A percentile compares a stretch with the other conserved stretches of the same genome.
Evolutionary conservation across 2,329 filamentous ascomycete genomes (phyloP).

Genomic region (Colletotrichum liaoningense): DNA sequence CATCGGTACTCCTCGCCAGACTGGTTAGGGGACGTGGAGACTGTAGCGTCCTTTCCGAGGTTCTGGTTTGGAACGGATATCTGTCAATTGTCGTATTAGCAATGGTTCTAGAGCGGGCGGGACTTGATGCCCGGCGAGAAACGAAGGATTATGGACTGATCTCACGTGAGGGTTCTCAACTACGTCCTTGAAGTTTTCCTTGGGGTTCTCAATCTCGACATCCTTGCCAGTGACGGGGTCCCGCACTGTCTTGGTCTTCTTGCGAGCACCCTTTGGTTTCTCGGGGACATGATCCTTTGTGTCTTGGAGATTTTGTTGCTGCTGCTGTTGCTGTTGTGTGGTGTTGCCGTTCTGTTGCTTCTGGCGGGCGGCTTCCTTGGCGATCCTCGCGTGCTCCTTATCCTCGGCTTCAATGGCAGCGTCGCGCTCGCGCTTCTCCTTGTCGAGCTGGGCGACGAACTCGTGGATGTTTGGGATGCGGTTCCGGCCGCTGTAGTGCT

Average conservation of each 20-base stretch:
- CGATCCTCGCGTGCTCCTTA: conserved; percentile 47
- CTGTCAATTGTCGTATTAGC: conserved; percentile 48
- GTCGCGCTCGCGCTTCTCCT: conserved; percentile 82
- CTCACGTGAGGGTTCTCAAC: conserved; percentile 78
- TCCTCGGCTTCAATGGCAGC: conserved; percentile 72
- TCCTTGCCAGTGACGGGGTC: conserved; percentile 91
- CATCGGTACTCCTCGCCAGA: conserved; percentile 83
- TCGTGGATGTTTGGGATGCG: conserved; percentile 89
- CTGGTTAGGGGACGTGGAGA: conserved; percentile 78
- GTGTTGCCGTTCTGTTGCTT: neutral
- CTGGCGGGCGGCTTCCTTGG: neutral
- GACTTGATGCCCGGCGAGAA: neutral
- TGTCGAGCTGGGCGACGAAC: conserved; percentile 83
- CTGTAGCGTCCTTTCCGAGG: conserved; percentile 77
- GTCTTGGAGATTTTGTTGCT: conserved; percentile 38
- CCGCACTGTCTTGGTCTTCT: conserved; percentile 77
- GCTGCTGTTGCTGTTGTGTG: conserved; percentile 9
- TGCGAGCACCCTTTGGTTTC: conserved; percentile 42
- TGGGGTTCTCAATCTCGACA: conserved; percentile 86
- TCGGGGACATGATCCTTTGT: conserved; percentile 54
- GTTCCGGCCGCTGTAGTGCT: conserved; percentile 86
- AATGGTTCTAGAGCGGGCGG: too few relatives aligned
- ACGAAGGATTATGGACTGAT: too few relatives aligned
- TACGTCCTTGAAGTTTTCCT: conserved; percentile 74
- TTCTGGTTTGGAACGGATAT: conserved; percentile 92